These are phyloP conservation scores for Amanita muscaria DNA, from an alignment of 768 basidiomycete genomes.

Conservation along the genomic window DNA sequence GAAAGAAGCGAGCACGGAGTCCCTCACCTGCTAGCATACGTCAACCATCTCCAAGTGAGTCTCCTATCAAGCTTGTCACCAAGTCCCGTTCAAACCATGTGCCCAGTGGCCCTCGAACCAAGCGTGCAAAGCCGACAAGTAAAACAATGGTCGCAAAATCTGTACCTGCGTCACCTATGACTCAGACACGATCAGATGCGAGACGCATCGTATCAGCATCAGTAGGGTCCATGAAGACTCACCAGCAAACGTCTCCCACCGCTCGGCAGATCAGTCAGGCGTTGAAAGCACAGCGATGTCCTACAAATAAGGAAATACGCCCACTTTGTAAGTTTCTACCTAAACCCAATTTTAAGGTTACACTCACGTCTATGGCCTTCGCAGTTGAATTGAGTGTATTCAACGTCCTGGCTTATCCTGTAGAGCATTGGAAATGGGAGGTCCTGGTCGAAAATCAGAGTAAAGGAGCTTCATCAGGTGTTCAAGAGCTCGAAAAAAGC, in stretches of 20 bases:
- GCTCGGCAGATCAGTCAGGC: slow-evolving; percentile 1
- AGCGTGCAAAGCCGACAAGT: slow-evolving; percentile 7
- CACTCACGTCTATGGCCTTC: not conserved
- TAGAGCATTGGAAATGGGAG: not conserved
- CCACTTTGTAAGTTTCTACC: not conserved
- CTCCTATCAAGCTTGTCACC: not conserved
- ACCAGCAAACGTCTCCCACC: not conserved
- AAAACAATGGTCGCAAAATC: no score
- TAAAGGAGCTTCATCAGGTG: not conserved
- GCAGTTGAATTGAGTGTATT: not conserved
- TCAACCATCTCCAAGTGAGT: not conserved
- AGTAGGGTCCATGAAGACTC: not conserved
- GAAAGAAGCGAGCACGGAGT: not conserved
- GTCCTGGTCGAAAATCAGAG: not conserved
- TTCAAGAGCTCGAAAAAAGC: not conserved
- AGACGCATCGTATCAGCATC: not conserved
- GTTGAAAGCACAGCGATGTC: not conserved
- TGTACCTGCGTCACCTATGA: no score
- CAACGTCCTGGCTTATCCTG: not conserved
- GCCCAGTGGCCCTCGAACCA: not conserved
- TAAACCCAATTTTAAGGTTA: not conserved
- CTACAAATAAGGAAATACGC: slow-evolving; percentile 2
- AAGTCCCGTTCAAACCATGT: not conserved
- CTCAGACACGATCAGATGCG: not conserved
- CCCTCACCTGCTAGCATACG: not conserved